Conservation (phyloP, 345 rosid genomes). For the Gossypium raimondii region DNA sequence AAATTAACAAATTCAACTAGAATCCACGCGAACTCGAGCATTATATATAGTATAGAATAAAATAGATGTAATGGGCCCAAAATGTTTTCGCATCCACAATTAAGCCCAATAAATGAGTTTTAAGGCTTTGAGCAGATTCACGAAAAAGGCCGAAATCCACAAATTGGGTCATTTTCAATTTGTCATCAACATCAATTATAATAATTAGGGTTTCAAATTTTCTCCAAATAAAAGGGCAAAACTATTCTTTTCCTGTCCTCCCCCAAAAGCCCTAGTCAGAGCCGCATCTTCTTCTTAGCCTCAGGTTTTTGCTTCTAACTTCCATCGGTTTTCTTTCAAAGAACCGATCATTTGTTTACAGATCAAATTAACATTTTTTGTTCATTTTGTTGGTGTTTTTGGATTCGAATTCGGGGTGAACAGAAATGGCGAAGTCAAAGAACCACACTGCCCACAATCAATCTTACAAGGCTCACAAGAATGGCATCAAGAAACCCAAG, state of each 20-base stretch:
- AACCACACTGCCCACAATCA: constrained; percentile 99
- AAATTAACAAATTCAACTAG: no score
- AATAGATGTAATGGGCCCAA: no score
- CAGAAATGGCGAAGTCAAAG: constrained; percentile 99
- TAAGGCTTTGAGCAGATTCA: neutral
- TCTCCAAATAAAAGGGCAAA: constrained; percentile 13
- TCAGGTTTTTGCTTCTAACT: neutral
- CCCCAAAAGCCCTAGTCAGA: constrained; percentile 4
- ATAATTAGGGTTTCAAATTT: constrained; percentile 15
- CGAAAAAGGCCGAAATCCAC: neutral
- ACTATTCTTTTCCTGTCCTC: neutral
- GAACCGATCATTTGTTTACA: neutral
- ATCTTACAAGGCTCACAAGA: constrained; percentile 93
- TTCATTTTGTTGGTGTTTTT: neutral
- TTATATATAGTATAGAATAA: no score
- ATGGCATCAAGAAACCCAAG: constrained; percentile 96
- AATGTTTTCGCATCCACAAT: neutral
- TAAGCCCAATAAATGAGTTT: neutral
- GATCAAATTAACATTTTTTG: neutral
- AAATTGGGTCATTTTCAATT: neutral
- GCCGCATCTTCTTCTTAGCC: neutral
- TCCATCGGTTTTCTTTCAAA: neutral
- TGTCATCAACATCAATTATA: neutral
- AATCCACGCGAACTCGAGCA: no score
- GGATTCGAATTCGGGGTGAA: neutral